Evolutionary conservation across 352 stramenopile genomes (phyloP).

Genomic region (Pythium plurisporium): DNA sequence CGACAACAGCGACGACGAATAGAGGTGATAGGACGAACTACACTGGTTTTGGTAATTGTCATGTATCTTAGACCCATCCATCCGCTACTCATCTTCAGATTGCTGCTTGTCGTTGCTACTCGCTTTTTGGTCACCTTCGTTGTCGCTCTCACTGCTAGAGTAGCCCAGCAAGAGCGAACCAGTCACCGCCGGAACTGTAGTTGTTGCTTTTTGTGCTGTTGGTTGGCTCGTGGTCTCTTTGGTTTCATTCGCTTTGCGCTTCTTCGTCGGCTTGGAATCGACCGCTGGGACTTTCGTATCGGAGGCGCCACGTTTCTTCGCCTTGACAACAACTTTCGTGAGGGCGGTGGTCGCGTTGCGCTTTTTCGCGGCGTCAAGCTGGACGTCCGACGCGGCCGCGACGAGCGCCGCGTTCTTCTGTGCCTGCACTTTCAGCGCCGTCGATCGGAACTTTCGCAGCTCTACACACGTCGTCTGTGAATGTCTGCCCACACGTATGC

Average conservation of each 20-base stretch:
- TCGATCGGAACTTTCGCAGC: constrained; percentile 59
- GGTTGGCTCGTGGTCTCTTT: background rate
- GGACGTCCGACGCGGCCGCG: constrained; percentile 2
- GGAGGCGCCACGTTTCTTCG: constrained; percentile 41
- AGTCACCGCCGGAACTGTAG: background rate
- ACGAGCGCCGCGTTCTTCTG: constrained; percentile 31
- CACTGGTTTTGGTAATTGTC: too few relatives aligned
- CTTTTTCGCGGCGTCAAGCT: background rate
- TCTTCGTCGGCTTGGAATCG: background rate
- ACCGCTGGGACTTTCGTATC: background rate
- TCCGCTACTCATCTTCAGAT: background rate
- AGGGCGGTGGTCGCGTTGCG: background rate
- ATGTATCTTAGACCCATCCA: constrained; percentile 5
- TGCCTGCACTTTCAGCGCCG: constrained; percentile 47
- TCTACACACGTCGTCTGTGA: constrained; percentile 21
- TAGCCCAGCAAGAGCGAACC: constrained; percentile 42
- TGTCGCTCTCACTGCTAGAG: constrained; percentile 40
- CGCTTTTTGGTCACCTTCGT: background rate
- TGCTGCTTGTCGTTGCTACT: background rate
- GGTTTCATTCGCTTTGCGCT: background rate
- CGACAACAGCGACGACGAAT: constrained; percentile 60
- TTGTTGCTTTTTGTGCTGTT: background rate
- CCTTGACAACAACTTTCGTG: constrained; percentile 38
- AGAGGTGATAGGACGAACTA: constrained; percentile 9
- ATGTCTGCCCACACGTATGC: background rate